Evolutionary conservation across 1,139 yeast species (phyloP).

Genomic region (Suhomyces wounanorum): DNA sequence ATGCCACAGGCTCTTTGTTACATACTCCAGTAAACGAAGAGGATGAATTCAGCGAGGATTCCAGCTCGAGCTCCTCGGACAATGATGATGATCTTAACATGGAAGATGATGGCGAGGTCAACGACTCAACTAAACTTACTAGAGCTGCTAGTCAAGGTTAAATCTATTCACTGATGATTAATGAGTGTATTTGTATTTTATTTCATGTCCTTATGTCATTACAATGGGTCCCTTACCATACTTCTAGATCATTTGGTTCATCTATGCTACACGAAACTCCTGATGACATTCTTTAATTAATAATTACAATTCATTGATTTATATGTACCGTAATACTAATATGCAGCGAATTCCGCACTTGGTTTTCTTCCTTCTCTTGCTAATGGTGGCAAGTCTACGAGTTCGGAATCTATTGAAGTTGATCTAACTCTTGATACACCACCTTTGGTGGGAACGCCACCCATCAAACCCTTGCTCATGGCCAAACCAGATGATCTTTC

Average conservation of each 20-base stretch:
- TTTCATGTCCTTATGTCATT: conserved; percentile 7
- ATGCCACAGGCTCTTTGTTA: conserved; percentile 39
- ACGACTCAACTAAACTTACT: conserved; percentile 32
- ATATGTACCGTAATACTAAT: not conserved
- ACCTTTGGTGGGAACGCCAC: conserved; percentile 48
- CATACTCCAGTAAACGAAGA: conserved; percentile 21
- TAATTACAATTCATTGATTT: conserved; percentile 3
- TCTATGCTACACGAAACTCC: not conserved
- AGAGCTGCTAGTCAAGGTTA: conserved; percentile 47
- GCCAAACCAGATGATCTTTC: conserved; percentile 81
- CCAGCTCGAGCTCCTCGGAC: conserved; percentile 33
- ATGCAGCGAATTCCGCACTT: conserved; percentile 6
- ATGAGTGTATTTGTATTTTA: conserved; percentile 17
- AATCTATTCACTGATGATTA: conserved; percentile 10
- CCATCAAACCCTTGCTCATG: conserved; percentile 88
- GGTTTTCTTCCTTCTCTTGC: conserved; percentile 76
- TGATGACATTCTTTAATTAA: conserved; percentile 2
- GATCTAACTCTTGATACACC: not conserved
- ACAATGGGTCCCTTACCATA: not conserved
- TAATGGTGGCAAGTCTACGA: conserved; percentile 73
- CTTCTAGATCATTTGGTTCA: conserved; percentile 1
- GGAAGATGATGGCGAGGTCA: conserved; percentile 25
- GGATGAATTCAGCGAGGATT: conserved; percentile 32
- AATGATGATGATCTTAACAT: conserved; percentile 29
- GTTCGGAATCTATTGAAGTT: conserved; percentile 40